Evolutionary conservation across 805 yeast genomes (phyloP).

Genomic region (Candida taoyuanica): DNA sequence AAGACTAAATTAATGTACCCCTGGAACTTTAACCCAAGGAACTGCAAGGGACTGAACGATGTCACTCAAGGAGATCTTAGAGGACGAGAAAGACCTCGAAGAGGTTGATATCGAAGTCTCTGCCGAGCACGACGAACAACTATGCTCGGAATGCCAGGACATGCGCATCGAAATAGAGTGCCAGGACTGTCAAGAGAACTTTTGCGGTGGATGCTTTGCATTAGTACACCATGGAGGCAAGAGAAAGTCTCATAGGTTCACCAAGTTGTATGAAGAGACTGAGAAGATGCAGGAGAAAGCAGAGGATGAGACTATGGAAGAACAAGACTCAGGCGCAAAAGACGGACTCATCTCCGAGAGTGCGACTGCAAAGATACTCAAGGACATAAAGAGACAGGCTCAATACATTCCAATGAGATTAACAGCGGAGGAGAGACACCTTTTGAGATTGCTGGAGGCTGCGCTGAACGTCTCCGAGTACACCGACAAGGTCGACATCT

Average conservation of each 20-base stretch:
- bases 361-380: slow-evolving; percentile 9
- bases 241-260: slow-evolving; percentile 41
- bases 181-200: slow-evolving; percentile 57
- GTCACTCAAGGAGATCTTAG: slow-evolving; percentile 34
- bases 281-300: slow-evolving; percentile 15
- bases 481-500: slow-evolving; percentile 72
- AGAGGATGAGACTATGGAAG: slow-evolving; percentile 20
- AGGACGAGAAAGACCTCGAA: slow-evolving; percentile 26
- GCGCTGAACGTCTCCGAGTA: slow-evolving; percentile 76
- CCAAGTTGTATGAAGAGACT: slow-evolving; percentile 25
- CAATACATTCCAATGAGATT: slow-evolving; percentile 66
- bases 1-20: too few species aligned
- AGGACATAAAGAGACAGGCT: slow-evolving; percentile 37
- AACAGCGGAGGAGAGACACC: slow-evolving; percentile 62
- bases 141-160: slow-evolving; percentile 70
- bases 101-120: slow-evolving; percentile 20
- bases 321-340: slow-evolving; percentile 7
- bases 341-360: slow-evolving; percentile 3
- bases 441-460: slow-evolving; percentile 64
- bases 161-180: slow-evolving; percentile 67
- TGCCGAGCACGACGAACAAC: slow-evolving; percentile 29
- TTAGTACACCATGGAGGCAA: slow-evolving; percentile 68
- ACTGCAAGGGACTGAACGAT: too few species aligned
- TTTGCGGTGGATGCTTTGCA: slow-evolving; percentile 65
- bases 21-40: too few species aligned